Percentiles rank a stretch among this genome's conserved stretches.
Conservation (phyloP, 169 alveolate genomes). For the Cyclospora cayetanensis region DNA sequence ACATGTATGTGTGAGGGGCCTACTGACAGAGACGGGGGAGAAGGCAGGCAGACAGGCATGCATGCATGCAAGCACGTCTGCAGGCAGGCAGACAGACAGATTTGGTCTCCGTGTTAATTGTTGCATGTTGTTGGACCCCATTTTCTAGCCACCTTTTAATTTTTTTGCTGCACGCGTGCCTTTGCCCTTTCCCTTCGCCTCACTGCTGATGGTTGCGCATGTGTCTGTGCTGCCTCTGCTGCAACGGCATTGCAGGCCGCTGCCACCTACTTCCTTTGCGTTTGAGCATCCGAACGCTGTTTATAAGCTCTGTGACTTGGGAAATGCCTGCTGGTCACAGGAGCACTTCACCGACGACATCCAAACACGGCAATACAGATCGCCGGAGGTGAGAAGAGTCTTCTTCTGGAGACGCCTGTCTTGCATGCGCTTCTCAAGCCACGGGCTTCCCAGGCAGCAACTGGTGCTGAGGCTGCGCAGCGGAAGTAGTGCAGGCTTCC, state of each 20-base stretch:
- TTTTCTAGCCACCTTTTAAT: too few relatives aligned
- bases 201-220: not conserved
- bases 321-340: slow-evolving; percentile 98
- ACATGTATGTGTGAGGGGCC: not conserved
- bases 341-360: slow-evolving; percentile 96
- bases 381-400: slow-evolving; percentile 93
- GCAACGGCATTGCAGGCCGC: slow-evolving; percentile 42
- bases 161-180: not conserved
- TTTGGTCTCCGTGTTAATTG: too few relatives aligned
- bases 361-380: slow-evolving; percentile 97
- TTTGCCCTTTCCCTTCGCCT: not conserved
- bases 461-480: too few relatives aligned
- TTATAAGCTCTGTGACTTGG: slow-evolving; percentile 96
- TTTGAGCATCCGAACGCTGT: slow-evolving; percentile 83
- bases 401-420: not conserved
- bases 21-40: not conserved
- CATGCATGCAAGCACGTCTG: too few relatives aligned
- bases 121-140: too few relatives aligned
- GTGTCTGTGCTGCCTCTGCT: not conserved
- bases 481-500: too few relatives aligned
- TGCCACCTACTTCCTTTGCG: slow-evolving; percentile 63
- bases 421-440: too few relatives aligned
- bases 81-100: too few relatives aligned
- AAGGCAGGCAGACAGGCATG: too few relatives aligned
- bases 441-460: too few relatives aligned